A percentile compares a stretch with the other conserved stretches of the same genome.
Evolutionary conservation across 371 early-diverging fungal genomes (phyloP).

Genomic region (Mortierella sp.): DNA sequence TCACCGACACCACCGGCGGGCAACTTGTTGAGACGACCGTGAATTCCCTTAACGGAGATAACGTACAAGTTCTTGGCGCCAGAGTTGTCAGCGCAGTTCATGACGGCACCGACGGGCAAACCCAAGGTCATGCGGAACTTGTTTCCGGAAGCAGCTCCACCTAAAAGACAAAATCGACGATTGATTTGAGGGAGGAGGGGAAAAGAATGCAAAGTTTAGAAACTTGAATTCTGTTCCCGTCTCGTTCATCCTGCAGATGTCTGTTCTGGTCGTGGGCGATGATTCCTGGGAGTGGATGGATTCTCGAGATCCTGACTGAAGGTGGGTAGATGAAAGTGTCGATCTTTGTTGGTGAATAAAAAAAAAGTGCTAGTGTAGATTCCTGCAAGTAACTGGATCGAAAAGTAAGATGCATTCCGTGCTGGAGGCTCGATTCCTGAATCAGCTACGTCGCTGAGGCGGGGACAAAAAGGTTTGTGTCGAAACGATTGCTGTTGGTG

Average conservation of each 20-base stretch:
- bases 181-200: not conserved
- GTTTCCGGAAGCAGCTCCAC: constrained; percentile 87
- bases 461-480: not conserved
- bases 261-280: not conserved
- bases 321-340: not conserved
- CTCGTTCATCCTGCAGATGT: not conserved
- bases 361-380: not conserved
- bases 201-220: constrained; percentile 1
- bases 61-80: constrained; percentile 99
- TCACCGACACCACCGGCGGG: too few species aligned
- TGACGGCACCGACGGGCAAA: constrained; percentile 99
- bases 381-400: not conserved
- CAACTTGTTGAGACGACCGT: constrained; percentile 98
- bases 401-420: not conserved
- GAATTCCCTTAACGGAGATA: constrained; percentile 98
- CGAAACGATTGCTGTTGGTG: not conserved
- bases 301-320: not conserved
- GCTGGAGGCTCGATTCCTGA: not conserved
- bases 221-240: not conserved
- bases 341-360: not conserved
- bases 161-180: constrained; percentile 17
- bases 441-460: not conserved
- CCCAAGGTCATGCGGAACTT: constrained; percentile 99
- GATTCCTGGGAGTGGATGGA: not conserved
- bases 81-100: constrained; percentile 99